Conservation (phyloP, 2,329 filamentous ascomycete species). For the Fusarium oligoseptatum region DNA sequence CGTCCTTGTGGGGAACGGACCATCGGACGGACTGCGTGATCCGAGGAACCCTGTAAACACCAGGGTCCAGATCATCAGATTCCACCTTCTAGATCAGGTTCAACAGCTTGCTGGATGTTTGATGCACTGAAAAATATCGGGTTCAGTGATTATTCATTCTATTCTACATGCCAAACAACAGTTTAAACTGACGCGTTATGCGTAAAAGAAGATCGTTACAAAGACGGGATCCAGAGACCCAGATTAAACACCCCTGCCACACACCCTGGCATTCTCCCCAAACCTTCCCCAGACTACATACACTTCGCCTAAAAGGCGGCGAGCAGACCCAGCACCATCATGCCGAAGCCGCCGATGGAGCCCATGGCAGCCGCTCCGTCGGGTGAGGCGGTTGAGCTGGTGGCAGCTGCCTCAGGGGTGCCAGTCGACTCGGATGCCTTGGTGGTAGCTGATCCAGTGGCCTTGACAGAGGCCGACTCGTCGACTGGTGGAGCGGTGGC, state of each 20-base stretch:
- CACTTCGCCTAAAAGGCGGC: constrained; percentile 13
- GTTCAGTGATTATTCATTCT: neutral
- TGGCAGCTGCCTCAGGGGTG: constrained; percentile 3
- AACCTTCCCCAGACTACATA: neutral
- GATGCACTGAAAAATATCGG: neutral
- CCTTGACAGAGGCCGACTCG: neutral
- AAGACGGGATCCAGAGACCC: neutral
- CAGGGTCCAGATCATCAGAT: neutral
- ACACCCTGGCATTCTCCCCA: neutral
- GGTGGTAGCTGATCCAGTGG: neutral
- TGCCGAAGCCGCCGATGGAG: constrained; percentile 19
- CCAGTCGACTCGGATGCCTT: neutral
- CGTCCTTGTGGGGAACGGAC: constrained; percentile 1
- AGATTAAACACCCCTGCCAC: neutral
- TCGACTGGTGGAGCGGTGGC: constrained; percentile 24
- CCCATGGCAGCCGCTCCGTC: constrained; percentile 15
- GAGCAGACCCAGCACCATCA: constrained; percentile 14
- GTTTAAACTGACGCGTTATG: neutral
- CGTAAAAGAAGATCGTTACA: constrained; percentile 1
- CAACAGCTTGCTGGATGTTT: neutral
- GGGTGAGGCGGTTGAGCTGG: constrained; percentile 2
- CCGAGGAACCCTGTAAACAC: neutral
- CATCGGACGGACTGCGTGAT: constrained; percentile 2
- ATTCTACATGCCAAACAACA: neutral
- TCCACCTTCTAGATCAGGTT: neutral